These are phyloP conservation scores for Ogataea thermomethanolica DNA, from an alignment of 805 yeast genomes.

Conservation along the genomic window DNA sequence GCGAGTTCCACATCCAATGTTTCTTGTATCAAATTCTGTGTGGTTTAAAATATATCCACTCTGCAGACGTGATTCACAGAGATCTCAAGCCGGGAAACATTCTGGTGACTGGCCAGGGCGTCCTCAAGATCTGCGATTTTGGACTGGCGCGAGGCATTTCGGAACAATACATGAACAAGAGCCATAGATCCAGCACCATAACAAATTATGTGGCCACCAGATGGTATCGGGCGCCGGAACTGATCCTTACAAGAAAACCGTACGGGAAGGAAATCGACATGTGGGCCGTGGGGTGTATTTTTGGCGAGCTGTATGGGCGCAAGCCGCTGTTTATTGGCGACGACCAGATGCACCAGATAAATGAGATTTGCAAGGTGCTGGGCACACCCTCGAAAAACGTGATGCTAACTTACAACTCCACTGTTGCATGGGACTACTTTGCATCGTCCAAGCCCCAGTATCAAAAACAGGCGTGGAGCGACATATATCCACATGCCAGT, in stretches of 20 bases:
- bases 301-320: constrained; percentile 80
- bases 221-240: constrained; percentile 95
- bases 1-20: constrained; percentile 78
- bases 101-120: constrained; percentile 69
- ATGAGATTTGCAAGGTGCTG: constrained; percentile 60
- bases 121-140: constrained; percentile 85
- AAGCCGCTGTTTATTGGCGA: constrained; percentile 77
- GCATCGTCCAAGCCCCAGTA: constrained; percentile 42
- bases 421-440: constrained; percentile 45
- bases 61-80: constrained; percentile 89
- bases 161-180: constrained; percentile 28
- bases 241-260: constrained; percentile 55
- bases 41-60: constrained; percentile 84
- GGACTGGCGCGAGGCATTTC: constrained; percentile 82
- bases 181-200: constrained; percentile 43
- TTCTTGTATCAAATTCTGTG: constrained; percentile 79
- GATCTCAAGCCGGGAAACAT: constrained; percentile 92
- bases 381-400: constrained; percentile 64
- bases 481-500: constrained; percentile 62
- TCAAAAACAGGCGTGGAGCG: constrained; percentile 44
- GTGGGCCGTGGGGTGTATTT: constrained; percentile 93
- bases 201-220: constrained; percentile 91
- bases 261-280: constrained; percentile 76
- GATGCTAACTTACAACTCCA: constrained; percentile 41
- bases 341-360: constrained; percentile 66